Base-by-base conservation (phyloP, 495 filamentous ascomycete genomes). In the Penicillium turbatum region DNA sequence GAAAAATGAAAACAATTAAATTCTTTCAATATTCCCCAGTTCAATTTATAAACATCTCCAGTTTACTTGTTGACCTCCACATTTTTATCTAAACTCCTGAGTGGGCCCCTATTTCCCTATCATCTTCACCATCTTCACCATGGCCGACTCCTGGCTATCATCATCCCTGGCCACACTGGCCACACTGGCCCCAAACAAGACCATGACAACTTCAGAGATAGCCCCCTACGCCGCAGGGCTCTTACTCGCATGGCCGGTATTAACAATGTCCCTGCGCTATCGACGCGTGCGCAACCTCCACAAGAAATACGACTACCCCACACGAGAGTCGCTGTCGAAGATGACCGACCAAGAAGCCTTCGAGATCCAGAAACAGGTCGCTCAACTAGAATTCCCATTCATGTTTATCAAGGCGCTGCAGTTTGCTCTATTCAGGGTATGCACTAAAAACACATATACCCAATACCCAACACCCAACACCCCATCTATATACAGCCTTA, bases 291-390 rank as follows among this genome's bases (percentile, higher is more conserved):
- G 70, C 44, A 61, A 60, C 29, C 57, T 85, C 43, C 67, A 78
- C 6, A 62, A 62, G 46, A 72, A 73, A 47, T 78, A 79, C 51
- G 64, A 70, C n/a, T 86, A 78, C 49, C 64, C 72, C 1, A 80
- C 76, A 16, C 77, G 82, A 1, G 67, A 76, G 21, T 79, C 81
- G 7, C 68, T 86, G 48, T 65, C 78, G 21, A 63, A 61, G n/a
- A 88, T 87, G 84, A 87, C 83, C 13, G 73, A 79, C 51, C 71
- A 80, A 30, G 77, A 86, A 21, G 83, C 84, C 1, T 83, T 73
- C 52, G 57, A 72, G 26, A 84, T 87, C 51, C 76, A 84, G 24
- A 64, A 72, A 35, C 59, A 63, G 10, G 29, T 86, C 6, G 57
- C 65, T 2, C 57, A 77, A 42, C 70, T 77, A 24, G 83, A 87